A percentile compares a stretch with the other conserved stretches of the same genome.
phyloP scores from a whole-genome alignment of 2,329 filamentous ascomycete species.

The Arthrinium phaeospermum region DNA sequence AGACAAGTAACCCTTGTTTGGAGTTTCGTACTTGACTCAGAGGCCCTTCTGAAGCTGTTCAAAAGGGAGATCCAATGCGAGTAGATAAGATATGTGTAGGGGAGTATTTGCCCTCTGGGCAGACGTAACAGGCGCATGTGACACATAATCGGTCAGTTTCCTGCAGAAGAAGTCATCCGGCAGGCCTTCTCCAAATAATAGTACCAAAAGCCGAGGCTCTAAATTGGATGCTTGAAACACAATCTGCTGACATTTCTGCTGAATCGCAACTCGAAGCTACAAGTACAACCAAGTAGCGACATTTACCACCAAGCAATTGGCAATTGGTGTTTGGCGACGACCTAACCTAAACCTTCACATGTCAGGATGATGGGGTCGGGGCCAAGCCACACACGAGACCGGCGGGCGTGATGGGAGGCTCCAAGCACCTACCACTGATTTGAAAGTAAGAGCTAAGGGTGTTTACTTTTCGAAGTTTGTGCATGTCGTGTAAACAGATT shows the following conservation, averaged over 20 bases:
- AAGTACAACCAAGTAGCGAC: constrained; percentile 1
- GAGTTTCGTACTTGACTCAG: not conserved
- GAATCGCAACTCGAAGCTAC: constrained; percentile 1
- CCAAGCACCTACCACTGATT: not conserved
- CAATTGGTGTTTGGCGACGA: not conserved
- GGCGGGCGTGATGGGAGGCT: not conserved
- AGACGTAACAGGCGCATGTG: constrained; percentile 10
- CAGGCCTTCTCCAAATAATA: not conserved
- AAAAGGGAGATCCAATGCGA: not conserved
- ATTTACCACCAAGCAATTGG: not conserved
- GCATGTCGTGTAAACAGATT: not conserved
- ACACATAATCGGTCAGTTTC: not conserved
- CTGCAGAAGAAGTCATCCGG: constrained; percentile 9
- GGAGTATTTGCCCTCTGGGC: not conserved
- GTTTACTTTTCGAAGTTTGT: not conserved
- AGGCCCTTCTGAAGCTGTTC: not conserved
- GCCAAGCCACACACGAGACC: not conserved
- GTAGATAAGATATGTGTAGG: not conserved
- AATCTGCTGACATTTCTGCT: not conserved
- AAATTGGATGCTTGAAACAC: not conserved
- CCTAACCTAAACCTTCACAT: constrained; percentile 4
- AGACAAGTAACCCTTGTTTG: not conserved
- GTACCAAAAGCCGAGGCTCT: not conserved
- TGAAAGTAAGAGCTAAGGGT: not conserved
- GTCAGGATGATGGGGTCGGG: constrained; percentile 1